Base-by-base conservation (phyloP, 495 filamentous ascomycete species). In the Penicillium manginii region DNA sequence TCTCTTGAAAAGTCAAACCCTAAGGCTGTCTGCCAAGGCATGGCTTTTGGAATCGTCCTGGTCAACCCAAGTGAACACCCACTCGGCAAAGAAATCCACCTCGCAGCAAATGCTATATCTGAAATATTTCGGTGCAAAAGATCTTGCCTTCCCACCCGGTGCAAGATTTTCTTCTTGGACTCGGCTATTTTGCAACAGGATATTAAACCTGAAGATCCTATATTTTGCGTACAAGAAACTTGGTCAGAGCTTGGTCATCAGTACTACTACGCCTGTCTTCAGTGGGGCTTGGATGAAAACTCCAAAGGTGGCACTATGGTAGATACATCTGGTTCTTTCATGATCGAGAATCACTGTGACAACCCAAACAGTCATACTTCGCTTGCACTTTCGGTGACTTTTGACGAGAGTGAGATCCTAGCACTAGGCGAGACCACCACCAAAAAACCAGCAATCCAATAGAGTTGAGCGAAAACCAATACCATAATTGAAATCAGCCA, bases 131-230 rank as follows among this genome's bases (percentile, higher is more conserved):
- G 54, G 18, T 9, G 29, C 12, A 39, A 37, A 29, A 29, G 12
- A 2, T 17, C 42, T 22, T 31, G 22, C 2, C 15, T 61, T 10
- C 59, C 65, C 12, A 18, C 33, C 15, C 51, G 33, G 1, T 74
- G 72, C 12, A 70, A 61, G 11, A 70, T 80, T 7, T 74, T 80
- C 54, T 63, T 80, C 49, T 55, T 80, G 21, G 61, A 71, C 33
- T 55, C 60, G 10, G 52, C 47, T 14, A 58, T 78, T 15, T 42
- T 76, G 5, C 18, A 52, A 15, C 55, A 62, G n/a, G 50, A 54
- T 18, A 31, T 53, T 2, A 43, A 56, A 3, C 50, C 61, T 21
- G 63, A 57, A 0, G 62, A 71, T 61, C 4, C 40, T 2, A 59
- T 55, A 5, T 74, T 71, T 22, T 70, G 67, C 32, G 52, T 77